Evolutionary conservation across 225 moss, liverwort and hornwort genomes (phyloP).

Genomic region (Pleurozium schreberi): DNA sequence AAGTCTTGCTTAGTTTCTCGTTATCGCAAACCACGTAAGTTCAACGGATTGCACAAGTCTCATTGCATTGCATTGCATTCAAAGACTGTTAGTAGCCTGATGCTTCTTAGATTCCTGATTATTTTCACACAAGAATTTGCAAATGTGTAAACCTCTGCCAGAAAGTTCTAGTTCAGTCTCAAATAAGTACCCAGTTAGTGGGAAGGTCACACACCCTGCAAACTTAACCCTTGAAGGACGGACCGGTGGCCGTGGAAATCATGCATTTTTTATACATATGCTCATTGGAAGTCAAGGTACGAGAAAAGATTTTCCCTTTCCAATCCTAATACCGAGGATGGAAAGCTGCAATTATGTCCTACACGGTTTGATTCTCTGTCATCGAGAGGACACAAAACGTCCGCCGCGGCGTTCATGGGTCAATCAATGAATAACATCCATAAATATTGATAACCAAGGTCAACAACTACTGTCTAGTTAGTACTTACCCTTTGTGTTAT

Average conservation of each 20-base stretch:
- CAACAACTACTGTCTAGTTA: not conserved
- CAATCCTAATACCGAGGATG: too few relatives aligned
- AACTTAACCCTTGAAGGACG: too few relatives aligned
- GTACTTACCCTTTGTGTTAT: too few relatives aligned
- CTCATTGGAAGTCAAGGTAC: too few relatives aligned
- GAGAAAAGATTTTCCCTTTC: too few relatives aligned
- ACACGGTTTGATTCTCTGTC: too few relatives aligned
- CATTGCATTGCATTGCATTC: not conserved
- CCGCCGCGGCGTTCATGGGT: too few relatives aligned
- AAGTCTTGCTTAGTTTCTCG: constrained; percentile 70
- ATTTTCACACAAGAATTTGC: not conserved
- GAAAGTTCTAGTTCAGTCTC: not conserved
- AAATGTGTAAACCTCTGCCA: not conserved
- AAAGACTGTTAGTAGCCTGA: not conserved
- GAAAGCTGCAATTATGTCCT: too few relatives aligned
- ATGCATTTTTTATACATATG: too few relatives aligned
- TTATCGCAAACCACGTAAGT: not conserved
- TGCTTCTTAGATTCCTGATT: not conserved
- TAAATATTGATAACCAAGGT: not conserved
- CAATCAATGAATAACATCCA: not conserved
- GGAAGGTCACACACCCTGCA: not conserved
- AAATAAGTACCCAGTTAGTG: too few relatives aligned
- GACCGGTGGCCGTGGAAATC: too few relatives aligned
- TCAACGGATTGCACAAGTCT: not conserved
- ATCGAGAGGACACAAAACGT: too few relatives aligned